Conservation (phyloP, 768 basidiomycete genomes). For the Phanerochaete carnosa region DNA sequence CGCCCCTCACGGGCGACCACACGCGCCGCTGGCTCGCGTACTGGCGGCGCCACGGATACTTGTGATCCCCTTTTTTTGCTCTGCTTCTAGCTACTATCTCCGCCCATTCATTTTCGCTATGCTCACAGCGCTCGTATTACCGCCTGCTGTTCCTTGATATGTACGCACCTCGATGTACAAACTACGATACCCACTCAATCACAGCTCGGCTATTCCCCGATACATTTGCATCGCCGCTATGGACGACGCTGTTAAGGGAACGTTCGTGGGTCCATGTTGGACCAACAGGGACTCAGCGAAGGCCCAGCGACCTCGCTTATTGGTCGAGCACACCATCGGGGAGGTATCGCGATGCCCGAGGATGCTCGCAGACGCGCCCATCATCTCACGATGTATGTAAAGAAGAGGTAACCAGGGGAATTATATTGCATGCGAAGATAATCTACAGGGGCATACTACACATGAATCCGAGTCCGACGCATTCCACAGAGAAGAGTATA, state of each 20-base stretch:
- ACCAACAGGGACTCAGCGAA: background rate
- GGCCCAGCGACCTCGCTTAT: too few relatives aligned
- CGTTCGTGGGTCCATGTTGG: background rate
- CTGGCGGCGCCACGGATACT: constrained; percentile 3
- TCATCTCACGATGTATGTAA: too few relatives aligned
- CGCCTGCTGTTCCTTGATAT: background rate
- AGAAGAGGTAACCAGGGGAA: background rate
- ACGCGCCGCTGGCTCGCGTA: constrained; percentile 4
- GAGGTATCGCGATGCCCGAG: too few relatives aligned
- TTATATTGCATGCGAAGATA: background rate
- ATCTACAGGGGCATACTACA: background rate
- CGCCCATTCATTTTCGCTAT: background rate
- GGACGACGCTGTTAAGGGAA: background rate
- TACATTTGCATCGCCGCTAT: too few relatives aligned
- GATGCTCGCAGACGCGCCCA: too few relatives aligned
- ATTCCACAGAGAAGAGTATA: background rate
- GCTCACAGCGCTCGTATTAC: background rate
- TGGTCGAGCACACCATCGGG: too few relatives aligned
- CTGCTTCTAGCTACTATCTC: background rate
- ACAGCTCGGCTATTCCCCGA: background rate
- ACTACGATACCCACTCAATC: background rate
- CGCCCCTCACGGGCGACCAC: background rate
- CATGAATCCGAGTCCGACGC: background rate
- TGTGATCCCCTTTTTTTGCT: background rate
- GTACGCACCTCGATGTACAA: background rate